Percentiles rank a stretch among this genome's conserved stretches.
phyloP scores from a whole-genome alignment of 495 filamentous ascomycete genomes.

The Aspergillus nanangensis region DNA sequence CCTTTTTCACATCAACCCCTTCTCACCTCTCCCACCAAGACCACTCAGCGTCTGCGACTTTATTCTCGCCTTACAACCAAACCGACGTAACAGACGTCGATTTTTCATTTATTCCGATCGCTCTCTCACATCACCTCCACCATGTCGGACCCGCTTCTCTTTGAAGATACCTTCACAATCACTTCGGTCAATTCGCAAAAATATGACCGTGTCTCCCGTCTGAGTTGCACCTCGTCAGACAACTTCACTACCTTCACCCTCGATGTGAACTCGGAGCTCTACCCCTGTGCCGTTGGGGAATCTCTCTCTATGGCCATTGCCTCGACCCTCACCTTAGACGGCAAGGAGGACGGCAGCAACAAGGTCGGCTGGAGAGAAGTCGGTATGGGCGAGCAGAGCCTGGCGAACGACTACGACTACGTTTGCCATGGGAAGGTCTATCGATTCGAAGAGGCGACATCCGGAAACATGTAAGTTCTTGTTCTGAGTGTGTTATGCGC shows the following conservation, averaged over 20 bases:
- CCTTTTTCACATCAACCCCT: background rate
- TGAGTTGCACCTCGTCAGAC: constrained; percentile 67
- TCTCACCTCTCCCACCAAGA: background rate
- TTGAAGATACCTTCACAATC: constrained; percentile 87
- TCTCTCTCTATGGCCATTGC: constrained; percentile 75
- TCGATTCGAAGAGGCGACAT: constrained; percentile 85
- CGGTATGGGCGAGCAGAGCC: constrained; percentile 63
- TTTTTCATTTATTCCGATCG: background rate
- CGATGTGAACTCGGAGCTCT: constrained; percentile 93
- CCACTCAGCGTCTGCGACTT: background rate
- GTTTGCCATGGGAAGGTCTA: constrained; percentile 98
- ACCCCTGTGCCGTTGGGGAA: constrained; percentile 68
- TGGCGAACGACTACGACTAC: constrained; percentile 94
- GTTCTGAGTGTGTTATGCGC: too few relatives aligned
- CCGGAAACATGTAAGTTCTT: constrained; percentile 73
- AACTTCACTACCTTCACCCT: constrained; percentile 70
- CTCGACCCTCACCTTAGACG: constrained; percentile 80
- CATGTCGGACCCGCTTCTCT: constrained; percentile 79
- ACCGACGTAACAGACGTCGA: background rate
- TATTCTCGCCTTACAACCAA: background rate
- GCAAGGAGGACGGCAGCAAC: constrained; percentile 55
- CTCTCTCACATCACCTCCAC: constrained; percentile 19
- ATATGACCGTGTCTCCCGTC: constrained; percentile 90
- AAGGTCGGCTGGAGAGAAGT: constrained; percentile 78
- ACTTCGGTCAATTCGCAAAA: constrained; percentile 72